These are phyloP conservation scores for Xenoacremonium recifei DNA, from an alignment of 2,329 filamentous ascomycete genomes.

Conservation along the genomic window DNA sequence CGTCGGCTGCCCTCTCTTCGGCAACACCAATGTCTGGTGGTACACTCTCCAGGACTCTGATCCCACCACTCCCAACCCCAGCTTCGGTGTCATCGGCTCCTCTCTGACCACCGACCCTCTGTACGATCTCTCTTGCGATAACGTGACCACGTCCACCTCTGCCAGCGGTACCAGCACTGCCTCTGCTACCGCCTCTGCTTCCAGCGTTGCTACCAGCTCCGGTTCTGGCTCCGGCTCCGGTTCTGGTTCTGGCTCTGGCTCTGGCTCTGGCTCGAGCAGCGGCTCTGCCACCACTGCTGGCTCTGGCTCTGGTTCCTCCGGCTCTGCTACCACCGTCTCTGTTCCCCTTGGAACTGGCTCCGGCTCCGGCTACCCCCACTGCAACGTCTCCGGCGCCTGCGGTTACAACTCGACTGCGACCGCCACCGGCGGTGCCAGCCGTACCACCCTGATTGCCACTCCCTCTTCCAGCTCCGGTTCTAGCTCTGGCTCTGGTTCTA, in stretches of 20 bases:
- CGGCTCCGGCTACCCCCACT: slow-evolving; percentile 12
- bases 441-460: slow-evolving; percentile 17
- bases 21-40: slow-evolving; percentile 69
- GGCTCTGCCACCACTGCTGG: slow-evolving; percentile 16
- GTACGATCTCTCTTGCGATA: slow-evolving; percentile 59
- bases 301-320: slow-evolving; percentile 23
- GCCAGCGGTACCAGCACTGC: slow-evolving; percentile 10
- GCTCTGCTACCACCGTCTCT: slow-evolving; percentile 14
- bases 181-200: neutral
- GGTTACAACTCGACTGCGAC: slow-evolving; percentile 22
- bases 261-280: slow-evolving; percentile 12
- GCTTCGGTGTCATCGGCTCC: slow-evolving; percentile 67
- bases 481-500: slow-evolving; percentile 14
- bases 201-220: slow-evolving; percentile 10
- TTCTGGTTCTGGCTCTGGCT: neutral
- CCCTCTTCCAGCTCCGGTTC: slow-evolving; percentile 11
- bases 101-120: slow-evolving; percentile 53
- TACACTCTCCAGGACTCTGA: slow-evolving; percentile 70
- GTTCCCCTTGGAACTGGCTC: no score
- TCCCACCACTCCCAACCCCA: slow-evolving; percentile 59
- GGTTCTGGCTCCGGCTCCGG: slow-evolving; percentile 15
- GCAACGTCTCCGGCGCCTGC: slow-evolving; percentile 1
- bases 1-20: slow-evolving; percentile 71
- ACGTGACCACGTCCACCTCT: slow-evolving; percentile 12
- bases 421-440: slow-evolving; percentile 5